A percentile compares a stretch with the other conserved stretches of the same genome.
Conservation (phyloP, 2,329 filamentous ascomycete species). For the Talaromyces sp. region DNA sequence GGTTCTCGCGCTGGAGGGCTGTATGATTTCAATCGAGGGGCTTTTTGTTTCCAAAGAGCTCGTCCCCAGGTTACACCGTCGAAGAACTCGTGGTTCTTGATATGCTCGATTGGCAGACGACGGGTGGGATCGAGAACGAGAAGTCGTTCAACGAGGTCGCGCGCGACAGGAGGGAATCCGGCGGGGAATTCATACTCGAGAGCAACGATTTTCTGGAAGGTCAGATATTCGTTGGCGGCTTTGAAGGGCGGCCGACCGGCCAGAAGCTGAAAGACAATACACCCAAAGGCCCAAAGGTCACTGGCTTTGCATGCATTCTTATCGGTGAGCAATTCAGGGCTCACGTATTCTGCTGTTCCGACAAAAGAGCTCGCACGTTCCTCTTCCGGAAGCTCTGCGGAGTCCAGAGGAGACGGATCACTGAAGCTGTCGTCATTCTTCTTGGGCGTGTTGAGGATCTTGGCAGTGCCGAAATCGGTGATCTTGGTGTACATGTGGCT, state of each 20-base stretch:
- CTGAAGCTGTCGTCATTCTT: constrained; percentile 43
- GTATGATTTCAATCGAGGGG: constrained; percentile 80
- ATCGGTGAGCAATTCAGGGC: constrained; percentile 90
- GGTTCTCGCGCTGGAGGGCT: constrained; percentile 71
- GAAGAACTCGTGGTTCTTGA: constrained; percentile 95
- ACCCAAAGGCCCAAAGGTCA: constrained; percentile 97
- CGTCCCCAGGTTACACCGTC: constrained; percentile 80
- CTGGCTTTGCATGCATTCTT: constrained; percentile 97
- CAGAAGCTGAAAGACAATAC: constrained; percentile 92
- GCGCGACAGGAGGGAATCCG: constrained; percentile 79
- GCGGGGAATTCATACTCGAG: constrained; percentile 90
- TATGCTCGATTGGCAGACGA: constrained; percentile 86
- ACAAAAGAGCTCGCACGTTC: constrained; percentile 89
- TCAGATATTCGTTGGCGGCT: constrained; percentile 89
- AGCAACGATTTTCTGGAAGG: constrained; percentile 95
- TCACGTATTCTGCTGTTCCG: constrained; percentile 96
- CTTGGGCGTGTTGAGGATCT: constrained; percentile 62
- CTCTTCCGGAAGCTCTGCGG: constrained; percentile 56
- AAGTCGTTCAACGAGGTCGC: constrained; percentile 83
- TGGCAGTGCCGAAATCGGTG: constrained; percentile 98
- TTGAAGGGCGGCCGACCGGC: constrained; percentile 98
- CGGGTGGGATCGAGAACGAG: constrained; percentile 82
- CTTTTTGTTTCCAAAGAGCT: constrained; percentile 80
- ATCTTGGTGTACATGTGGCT: constrained; percentile 98
- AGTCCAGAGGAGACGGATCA: constrained; percentile 43